A percentile compares a stretch with the other conserved stretches of the same genome.
Evolutionary conservation across 202 grass and related monocot genomes (phyloP).

Genomic region (Musa balbisiana): DNA sequence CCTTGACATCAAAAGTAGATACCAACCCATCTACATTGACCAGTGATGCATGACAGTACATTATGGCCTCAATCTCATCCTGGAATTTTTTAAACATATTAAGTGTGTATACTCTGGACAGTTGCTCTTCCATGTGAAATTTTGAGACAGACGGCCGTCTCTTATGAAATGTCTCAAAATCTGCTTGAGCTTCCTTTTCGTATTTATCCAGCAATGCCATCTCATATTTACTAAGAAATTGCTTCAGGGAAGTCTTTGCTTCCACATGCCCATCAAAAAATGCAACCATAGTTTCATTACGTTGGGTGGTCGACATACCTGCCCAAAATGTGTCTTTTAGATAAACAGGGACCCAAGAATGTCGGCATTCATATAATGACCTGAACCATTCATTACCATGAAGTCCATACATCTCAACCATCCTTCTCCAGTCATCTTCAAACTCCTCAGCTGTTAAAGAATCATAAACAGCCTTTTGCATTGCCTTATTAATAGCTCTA

Average conservation of each 20-base stretch:
- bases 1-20: conserved; percentile 83
- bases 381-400: conserved; percentile 74
- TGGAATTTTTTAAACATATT: conserved; percentile 98
- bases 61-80: conserved; percentile 97
- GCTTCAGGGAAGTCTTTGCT: conserved; percentile 75
- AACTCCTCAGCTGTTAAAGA: conserved; percentile 75
- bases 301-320: conserved; percentile 80
- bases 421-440: conserved; percentile 67
- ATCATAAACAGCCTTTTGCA: conserved; percentile 81
- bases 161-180: conserved; percentile 99
- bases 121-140: conserved; percentile 98
- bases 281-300: conserved; percentile 52
- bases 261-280: conserved; percentile 92
- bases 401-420: conserved; percentile 61
- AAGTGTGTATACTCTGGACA: conserved; percentile 88
- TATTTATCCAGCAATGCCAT: conserved; percentile 82
- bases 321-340: conserved; percentile 92
- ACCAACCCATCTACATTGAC: conserved; percentile 34
- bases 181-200: conserved; percentile 93
- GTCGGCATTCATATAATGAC: conserved; percentile 67
- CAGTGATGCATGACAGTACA: conserved; percentile 89
- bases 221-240: conserved; percentile 92
- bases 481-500: conserved; percentile 61
- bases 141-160: conserved; percentile 84
- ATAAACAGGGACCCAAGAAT: conserved; percentile 83